Evolutionary conservation across 176 grass and related monocot genomes (phyloP).

Genomic region (Oropetium thomaeum): DNA sequence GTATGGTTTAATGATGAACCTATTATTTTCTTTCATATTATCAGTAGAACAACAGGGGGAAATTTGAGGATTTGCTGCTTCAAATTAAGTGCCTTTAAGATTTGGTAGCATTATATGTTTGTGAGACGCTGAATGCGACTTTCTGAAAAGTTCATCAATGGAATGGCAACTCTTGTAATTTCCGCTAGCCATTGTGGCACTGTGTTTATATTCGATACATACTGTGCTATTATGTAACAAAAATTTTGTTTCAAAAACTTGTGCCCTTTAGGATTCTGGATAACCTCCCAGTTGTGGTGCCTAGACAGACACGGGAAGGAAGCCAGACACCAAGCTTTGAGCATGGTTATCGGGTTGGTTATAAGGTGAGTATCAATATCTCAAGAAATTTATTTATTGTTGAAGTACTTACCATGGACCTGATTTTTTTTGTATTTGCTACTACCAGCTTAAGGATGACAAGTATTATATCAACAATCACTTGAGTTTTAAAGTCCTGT

Average conservation of each 20-base stretch:
- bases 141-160: neutral
- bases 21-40: constrained; percentile 7
- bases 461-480: constrained; percentile 86
- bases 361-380: constrained; percentile 52
- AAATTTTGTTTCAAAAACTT: neutral
- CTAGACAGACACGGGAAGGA: constrained; percentile 63
- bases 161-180: neutral
- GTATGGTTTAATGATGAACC: constrained; percentile 38
- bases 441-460: constrained; percentile 63
- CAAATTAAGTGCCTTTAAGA: neutral
- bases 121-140: neutral
- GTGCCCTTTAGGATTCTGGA: constrained; percentile 60
- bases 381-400: neutral
- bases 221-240: constrained; percentile 6
- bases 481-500: constrained; percentile 76
- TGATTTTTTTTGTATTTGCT: constrained; percentile 30
- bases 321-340: constrained; percentile 61
- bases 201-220: constrained; percentile 17
- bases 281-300: constrained; percentile 82
- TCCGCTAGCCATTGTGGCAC: neutral
- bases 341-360: constrained; percentile 79
- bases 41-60: neutral
- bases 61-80: neutral
- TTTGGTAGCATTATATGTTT: neutral
- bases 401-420: constrained; percentile 6